Conservation (phyloP, 2,329 filamentous ascomycete genomes). For the Cytospora schulzeri region DNA sequence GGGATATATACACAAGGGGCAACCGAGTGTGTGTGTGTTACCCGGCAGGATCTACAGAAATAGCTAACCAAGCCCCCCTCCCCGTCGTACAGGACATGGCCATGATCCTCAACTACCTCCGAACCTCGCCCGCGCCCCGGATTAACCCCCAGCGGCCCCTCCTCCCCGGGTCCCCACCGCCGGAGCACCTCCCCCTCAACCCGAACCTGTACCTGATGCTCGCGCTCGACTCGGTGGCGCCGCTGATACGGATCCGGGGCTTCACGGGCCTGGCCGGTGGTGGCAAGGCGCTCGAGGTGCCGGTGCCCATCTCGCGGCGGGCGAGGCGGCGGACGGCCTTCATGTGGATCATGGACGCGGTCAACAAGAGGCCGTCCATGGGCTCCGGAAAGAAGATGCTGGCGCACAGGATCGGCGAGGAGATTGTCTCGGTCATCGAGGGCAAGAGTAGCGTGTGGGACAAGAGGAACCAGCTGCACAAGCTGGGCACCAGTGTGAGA, state of each 20-base stretch:
- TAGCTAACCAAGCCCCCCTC: conserved; percentile 28
- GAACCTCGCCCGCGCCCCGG: conserved; percentile 78
- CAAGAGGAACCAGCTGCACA: conserved; percentile 75
- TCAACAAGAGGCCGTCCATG: conserved; percentile 73
- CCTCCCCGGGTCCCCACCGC: conserved; percentile 74
- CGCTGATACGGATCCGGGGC: conserved; percentile 77
- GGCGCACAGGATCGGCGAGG: conserved; percentile 77
- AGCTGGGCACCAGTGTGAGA: conserved; percentile 74
- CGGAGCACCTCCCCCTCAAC: conserved; percentile 81
- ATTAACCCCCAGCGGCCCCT: conserved; percentile 71
- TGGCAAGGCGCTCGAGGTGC: conserved; percentile 80
- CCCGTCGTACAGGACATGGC: conserved; percentile 71
- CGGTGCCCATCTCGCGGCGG: conserved; percentile 72
- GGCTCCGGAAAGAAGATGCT: conserved; percentile 74
- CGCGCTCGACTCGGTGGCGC: conserved; percentile 90
- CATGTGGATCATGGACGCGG: conserved; percentile 85
- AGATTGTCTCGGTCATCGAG: conserved; percentile 85
- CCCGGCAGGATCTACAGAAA: not conserved
- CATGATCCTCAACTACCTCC: conserved; percentile 79
- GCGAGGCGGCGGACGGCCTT: conserved; percentile 80
- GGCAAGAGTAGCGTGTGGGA: conserved; percentile 86
- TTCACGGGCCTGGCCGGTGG: conserved; percentile 82
- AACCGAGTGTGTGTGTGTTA: not conserved
- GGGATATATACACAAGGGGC: not conserved
- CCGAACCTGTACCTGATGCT: conserved; percentile 87